Conservation (phyloP, 75 land plant species). For the Pinus albicaulis region DNA sequence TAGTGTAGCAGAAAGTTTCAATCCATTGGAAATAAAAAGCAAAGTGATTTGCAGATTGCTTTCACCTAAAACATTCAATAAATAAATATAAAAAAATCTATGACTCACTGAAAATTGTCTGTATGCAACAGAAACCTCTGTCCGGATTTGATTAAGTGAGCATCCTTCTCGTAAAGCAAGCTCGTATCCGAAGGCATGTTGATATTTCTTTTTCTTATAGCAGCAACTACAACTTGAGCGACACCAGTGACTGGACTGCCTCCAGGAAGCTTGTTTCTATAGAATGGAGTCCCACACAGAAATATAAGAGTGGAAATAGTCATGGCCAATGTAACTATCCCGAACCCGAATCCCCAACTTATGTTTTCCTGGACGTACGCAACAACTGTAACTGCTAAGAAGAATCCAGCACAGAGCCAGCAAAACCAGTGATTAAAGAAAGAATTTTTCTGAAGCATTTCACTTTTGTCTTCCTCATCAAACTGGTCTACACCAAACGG, state of each 20-base stretch:
- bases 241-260: slow-evolving; percentile 36
- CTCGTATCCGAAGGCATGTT: slow-evolving; percentile 19
- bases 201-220: slow-evolving; percentile 14
- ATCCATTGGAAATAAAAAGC: too few species aligned
- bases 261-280: slow-evolving; percentile 23
- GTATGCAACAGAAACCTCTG: background rate
- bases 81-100: too few species aligned
- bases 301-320: slow-evolving; percentile 11
- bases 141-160: slow-evolving; percentile 1
- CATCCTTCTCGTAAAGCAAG: slow-evolving; percentile 38
- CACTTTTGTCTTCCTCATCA: slow-evolving; percentile 27
- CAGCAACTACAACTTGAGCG: slow-evolving; percentile 24
- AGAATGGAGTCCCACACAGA: slow-evolving; percentile 19
- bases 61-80: too few species aligned
- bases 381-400: slow-evolving; percentile 28
- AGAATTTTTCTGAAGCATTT: slow-evolving; percentile 21
- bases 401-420: slow-evolving; percentile 21
- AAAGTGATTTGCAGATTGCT: too few species aligned
- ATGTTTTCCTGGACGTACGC: slow-evolving; percentile 33
- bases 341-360: slow-evolving; percentile 43
- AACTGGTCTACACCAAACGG: slow-evolving; percentile 51
- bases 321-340: slow-evolving; percentile 21
- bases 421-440: slow-evolving; percentile 61
- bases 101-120: background rate
- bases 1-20: too few species aligned